A percentile compares a stretch with the other conserved stretches of the same genome.
These are phyloP conservation scores for Saccharum officinarum DNA, from an alignment of 176 grass and related monocot genomes.

Conservation along the genomic window DNA sequence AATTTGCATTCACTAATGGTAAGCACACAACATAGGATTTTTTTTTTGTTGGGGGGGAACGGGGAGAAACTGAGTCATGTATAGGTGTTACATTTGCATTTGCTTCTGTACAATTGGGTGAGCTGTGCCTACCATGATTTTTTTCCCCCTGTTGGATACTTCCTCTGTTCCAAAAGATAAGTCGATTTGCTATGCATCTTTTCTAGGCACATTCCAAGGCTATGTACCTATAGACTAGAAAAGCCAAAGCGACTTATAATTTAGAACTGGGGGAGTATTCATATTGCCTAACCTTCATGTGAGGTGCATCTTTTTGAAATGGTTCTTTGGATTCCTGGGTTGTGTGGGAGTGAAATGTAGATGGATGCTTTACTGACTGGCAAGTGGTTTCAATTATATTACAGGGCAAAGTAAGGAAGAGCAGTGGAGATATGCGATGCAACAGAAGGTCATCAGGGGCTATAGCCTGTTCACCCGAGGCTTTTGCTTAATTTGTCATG, in stretches of 20 bases:
- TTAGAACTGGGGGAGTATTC: background rate
- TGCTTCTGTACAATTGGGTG: background rate
- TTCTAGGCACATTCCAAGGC: background rate
- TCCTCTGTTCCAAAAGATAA: background rate
- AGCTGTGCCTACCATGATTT: background rate
- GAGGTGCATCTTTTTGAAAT: background rate
- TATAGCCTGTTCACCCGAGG: background rate
- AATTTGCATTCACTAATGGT: background rate
- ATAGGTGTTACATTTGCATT: background rate
- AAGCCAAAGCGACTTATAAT: background rate
- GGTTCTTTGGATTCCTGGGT: background rate
- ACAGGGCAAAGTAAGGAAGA: background rate
- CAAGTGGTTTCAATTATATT: background rate
- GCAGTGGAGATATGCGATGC: background rate
- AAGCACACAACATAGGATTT: background rate
- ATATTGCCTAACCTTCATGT: background rate
- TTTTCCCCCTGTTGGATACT: background rate
- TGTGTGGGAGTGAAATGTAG: background rate
- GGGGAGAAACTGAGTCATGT: background rate
- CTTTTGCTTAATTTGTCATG: conserved; percentile 4
- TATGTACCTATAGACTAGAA: background rate
- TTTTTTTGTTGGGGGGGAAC: background rate
- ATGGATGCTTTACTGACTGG: background rate
- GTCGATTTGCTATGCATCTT: background rate
- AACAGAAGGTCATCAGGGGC: background rate